Percentiles rank a stretch among this genome's conserved stretches.
These are phyloP conservation scores for Ananas comosus DNA, from an alignment of 176 grass and related monocot species.

Conservation along the genomic window DNA sequence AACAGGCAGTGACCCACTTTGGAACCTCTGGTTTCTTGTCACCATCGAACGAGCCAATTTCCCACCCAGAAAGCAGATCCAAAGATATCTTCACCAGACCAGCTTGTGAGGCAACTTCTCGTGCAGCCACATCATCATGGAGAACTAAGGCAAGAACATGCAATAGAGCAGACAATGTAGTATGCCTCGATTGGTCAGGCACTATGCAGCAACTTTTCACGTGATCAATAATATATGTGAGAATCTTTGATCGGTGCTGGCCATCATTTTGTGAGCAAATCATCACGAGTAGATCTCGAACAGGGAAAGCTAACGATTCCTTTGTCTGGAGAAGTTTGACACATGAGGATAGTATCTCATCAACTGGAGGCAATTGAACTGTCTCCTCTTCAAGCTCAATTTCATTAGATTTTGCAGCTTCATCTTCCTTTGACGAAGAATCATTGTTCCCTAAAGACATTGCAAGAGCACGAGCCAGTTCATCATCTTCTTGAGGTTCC, in stretches of 20 bases:
- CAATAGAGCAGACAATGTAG: constrained; percentile 56
- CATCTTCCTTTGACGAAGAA: constrained; percentile 47
- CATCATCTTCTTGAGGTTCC: constrained; percentile 91
- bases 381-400: constrained; percentile 68
- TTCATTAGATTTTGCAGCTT: constrained; percentile 38
- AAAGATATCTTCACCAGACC: constrained; percentile 79
- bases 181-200: constrained; percentile 38
- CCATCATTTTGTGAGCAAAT: constrained; percentile 93
- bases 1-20: constrained; percentile 91
- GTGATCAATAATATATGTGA: constrained; percentile 83
- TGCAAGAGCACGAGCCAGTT: constrained; percentile 93
- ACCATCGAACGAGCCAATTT: constrained; percentile 31
- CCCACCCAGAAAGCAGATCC: constrained; percentile 67
- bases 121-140: constrained; percentile 69
- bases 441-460: constrained; percentile 90
- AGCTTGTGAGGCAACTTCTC: constrained; percentile 59
- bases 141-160: constrained; percentile 96
- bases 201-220: constrained; percentile 45
- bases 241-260: constrained; percentile 66
- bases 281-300: constrained; percentile 83
- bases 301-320: constrained; percentile 79
- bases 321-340: constrained; percentile 63
- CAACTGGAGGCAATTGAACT: constrained; percentile 67
- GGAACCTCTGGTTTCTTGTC: constrained; percentile 41
- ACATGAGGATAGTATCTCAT: constrained; percentile 85